phyloP scores from a whole-genome alignment of 2,329 filamentous ascomycete genomes.

The Sporothrix variecibatus region DNA sequence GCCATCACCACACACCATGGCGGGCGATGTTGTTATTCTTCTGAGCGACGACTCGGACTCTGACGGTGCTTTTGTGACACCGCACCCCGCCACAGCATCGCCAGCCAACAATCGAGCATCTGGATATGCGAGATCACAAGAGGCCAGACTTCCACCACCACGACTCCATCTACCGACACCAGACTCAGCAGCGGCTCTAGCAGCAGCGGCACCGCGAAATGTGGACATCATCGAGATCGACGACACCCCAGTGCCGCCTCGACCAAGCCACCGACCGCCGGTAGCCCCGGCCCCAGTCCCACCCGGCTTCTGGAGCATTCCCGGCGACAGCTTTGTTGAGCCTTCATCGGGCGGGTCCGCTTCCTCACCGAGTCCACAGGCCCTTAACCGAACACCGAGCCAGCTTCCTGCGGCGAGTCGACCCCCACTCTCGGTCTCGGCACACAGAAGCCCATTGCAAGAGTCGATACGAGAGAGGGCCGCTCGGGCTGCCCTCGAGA shows the following conservation, averaged over 20 bases:
- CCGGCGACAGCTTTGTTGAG: neutral
- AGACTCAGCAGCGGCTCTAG: neutral
- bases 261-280: neutral
- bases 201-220: neutral
- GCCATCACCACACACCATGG: neutral
- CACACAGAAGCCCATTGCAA: neutral
- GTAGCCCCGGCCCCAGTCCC: neutral
- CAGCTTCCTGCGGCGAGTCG: neutral
- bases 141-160: neutral
- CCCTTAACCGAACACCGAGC: neutral
- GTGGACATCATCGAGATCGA: conserved; percentile 16
- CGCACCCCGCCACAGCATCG: neutral
- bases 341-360: neutral
- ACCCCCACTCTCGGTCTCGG: neutral
- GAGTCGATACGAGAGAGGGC: conserved; percentile 13
- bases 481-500: neutral
- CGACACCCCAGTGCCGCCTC: conserved; percentile 13
- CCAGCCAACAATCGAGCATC: neutral
- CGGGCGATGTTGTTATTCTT: conserved; percentile 7
- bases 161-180: neutral
- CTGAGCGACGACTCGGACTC: conserved; percentile 15
- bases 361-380: neutral
- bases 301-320: neutral
- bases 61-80: conserved; percentile 11
- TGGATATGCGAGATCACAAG: neutral